A percentile compares a stretch with the other conserved stretches of the same genome.
Conservation (phyloP, 2,329 filamentous ascomycete genomes). For the Penicillium sp. region DNA sequence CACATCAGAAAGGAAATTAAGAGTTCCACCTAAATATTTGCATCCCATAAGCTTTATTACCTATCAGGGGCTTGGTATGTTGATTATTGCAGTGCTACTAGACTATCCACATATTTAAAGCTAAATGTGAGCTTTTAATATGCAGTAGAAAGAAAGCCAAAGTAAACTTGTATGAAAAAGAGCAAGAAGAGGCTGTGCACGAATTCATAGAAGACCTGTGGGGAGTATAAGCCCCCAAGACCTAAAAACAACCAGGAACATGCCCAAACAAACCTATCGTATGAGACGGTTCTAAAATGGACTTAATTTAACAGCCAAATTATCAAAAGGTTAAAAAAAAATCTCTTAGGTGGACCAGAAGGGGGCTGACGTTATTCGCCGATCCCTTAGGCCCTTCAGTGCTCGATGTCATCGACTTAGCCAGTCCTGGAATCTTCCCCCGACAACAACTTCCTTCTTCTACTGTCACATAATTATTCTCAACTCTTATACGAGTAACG, state of each 20-base stretch:
- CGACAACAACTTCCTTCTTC: slow-evolving; percentile 15
- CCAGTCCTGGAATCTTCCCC: slow-evolving; percentile 28
- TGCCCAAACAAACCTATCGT: not conserved
- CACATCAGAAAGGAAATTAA: not conserved
- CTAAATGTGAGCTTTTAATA: not conserved
- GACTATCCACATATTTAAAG: not conserved
- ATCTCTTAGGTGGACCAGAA: slow-evolving; percentile 16
- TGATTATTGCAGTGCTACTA: not conserved
- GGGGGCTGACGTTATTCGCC: slow-evolving; percentile 58
- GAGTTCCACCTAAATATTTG: not conserved
- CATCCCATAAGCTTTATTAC: not conserved
- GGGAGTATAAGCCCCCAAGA: not conserved
- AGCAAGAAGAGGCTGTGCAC: not conserved
- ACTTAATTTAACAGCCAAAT: not conserved
- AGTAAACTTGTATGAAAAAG: not conserved
- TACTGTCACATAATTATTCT: slow-evolving; percentile 43
- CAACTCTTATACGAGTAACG: not conserved
- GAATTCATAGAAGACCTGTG: not conserved
- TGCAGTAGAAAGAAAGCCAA: not conserved
- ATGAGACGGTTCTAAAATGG: not conserved
- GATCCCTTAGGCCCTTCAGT: slow-evolving; percentile 29
- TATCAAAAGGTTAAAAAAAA: not conserved
- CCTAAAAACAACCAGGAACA: not conserved
- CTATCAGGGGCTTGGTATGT: slow-evolving; percentile 6
- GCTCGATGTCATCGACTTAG: slow-evolving; percentile 37